Conservation (phyloP, 1,284 basidiomycete genomes). For the Sanghuangporus baumii region DNA sequence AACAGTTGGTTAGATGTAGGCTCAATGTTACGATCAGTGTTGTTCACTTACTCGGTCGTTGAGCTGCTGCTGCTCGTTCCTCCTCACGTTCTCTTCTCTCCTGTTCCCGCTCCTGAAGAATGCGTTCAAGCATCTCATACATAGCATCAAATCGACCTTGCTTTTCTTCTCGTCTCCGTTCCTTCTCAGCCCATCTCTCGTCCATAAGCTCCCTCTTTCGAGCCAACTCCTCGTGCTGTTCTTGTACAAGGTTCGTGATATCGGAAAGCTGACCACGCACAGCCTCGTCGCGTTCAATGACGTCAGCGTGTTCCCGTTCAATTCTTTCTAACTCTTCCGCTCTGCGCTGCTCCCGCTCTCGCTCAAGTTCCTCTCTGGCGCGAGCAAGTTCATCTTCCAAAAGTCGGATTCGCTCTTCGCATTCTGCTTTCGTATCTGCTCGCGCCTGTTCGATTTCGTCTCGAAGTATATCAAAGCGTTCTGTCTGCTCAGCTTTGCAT, state of each 20-base stretch:
- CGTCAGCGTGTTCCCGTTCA: constrained; percentile 51
- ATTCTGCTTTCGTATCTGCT: constrained; percentile 45
- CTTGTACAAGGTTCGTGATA: constrained; percentile 61
- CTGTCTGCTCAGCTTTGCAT: constrained; percentile 44
- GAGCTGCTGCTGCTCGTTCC: constrained; percentile 39
- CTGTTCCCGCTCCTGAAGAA: constrained; percentile 47
- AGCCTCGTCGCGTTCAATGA: constrained; percentile 51
- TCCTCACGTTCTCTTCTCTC: constrained; percentile 47
- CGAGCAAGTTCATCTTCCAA: constrained; percentile 60
- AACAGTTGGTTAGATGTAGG: neutral
- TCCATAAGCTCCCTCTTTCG: constrained; percentile 53
- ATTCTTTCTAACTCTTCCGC: constrained; percentile 56
- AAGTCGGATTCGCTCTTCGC: constrained; percentile 46
- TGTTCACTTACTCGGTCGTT: constrained; percentile 39
- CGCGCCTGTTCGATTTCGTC: constrained; percentile 34
- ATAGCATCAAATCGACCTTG: constrained; percentile 48
- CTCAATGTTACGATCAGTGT: neutral
- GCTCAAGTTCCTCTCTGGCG: constrained; percentile 46
- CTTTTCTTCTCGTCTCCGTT: constrained; percentile 46
- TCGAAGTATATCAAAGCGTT: constrained; percentile 40
- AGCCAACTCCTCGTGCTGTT: constrained; percentile 50
- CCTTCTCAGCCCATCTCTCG: constrained; percentile 53
- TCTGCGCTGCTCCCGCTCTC: constrained; percentile 48
- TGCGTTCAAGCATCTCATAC: constrained; percentile 49
- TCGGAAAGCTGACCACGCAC: constrained; percentile 56